Conservation (phyloP, 164 flowering plant species). For the Aristolochia contorta region DNA sequence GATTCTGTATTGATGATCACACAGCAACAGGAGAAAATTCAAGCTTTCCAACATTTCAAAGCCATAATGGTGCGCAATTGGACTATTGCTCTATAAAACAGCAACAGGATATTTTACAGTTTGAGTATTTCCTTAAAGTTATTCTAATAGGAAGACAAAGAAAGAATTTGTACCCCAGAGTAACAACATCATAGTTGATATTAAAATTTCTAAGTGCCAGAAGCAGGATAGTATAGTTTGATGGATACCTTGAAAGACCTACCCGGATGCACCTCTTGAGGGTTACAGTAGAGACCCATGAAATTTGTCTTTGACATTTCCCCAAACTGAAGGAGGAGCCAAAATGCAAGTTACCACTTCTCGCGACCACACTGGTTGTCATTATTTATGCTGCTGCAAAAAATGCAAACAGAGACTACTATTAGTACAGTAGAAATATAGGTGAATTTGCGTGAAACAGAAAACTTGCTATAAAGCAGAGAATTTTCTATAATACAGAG, state of each 20-base stretch:
- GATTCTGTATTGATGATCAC: background rate
- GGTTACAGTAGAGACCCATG: slow-evolving; percentile 26
- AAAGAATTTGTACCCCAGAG: too few relatives aligned
- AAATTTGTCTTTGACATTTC: slow-evolving; percentile 8
- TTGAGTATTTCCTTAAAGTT: too few relatives aligned
- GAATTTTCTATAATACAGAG: too few relatives aligned
- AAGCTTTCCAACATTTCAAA: background rate
- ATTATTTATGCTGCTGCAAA: too few relatives aligned
- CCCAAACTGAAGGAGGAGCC: background rate
- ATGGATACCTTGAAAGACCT: slow-evolving; percentile 31
- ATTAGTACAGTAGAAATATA: too few relatives aligned
- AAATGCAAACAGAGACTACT: too few relatives aligned
- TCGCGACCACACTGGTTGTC: too few relatives aligned
- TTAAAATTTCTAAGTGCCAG: background rate
- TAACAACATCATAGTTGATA: background rate
- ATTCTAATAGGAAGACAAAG: too few relatives aligned
- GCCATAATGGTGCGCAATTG: background rate
- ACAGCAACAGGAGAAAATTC: background rate
- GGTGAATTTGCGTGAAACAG: too few relatives aligned
- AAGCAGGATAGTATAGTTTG: background rate
- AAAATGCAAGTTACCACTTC: too few relatives aligned
- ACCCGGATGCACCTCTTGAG: slow-evolving; percentile 27
- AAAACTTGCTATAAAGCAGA: too few relatives aligned
- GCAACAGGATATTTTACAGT: background rate
- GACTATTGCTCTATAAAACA: background rate